Percentiles rank a stretch among this genome's conserved stretches.
phyloP scores from a whole-genome alignment of 2,329 filamentous ascomycete genomes.

The Cryoendolithus antarcticus region DNA sequence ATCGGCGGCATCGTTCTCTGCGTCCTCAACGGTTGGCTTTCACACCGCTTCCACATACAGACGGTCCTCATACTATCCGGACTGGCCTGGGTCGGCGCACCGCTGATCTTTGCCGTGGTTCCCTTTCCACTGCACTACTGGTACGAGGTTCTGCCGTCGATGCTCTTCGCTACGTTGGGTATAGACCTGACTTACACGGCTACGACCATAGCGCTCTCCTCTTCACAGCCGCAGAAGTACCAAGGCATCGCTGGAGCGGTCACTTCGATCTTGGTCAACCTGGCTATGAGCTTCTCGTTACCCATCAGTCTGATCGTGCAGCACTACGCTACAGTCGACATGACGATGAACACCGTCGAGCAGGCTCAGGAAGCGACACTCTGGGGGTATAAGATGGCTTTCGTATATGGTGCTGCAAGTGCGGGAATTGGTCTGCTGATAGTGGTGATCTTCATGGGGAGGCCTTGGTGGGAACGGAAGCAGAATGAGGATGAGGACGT shows the following conservation, averaged over 20 bases:
- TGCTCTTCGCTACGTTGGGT: slow-evolving; percentile 24
- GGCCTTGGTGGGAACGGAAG: slow-evolving; percentile 12
- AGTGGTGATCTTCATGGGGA: slow-evolving; percentile 17
- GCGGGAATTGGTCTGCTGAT: slow-evolving; percentile 18
- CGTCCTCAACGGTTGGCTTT: slow-evolving; percentile 17
- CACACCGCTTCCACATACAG: slow-evolving; percentile 20
- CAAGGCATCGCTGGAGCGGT: slow-evolving; percentile 25
- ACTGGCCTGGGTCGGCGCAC: slow-evolving; percentile 23
- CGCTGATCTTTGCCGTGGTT: slow-evolving; percentile 22
- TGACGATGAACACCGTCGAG: not conserved
- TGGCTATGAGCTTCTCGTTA: slow-evolving; percentile 25
- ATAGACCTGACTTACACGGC: slow-evolving; percentile 26
- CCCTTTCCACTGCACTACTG: slow-evolving; percentile 22
- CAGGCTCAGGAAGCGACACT: slow-evolving; percentile 1
- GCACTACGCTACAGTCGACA: not conserved
- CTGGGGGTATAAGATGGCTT: slow-evolving; percentile 16
- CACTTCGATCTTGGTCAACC: slow-evolving; percentile 23
- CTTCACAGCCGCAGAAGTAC: slow-evolving; percentile 19
- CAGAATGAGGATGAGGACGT: slow-evolving; percentile 13
- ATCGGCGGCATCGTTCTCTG: slow-evolving; percentile 23
- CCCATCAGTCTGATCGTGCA: slow-evolving; percentile 21
- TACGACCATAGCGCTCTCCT: slow-evolving; percentile 20
- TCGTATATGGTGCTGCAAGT: slow-evolving; percentile 20
- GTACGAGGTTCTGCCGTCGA: slow-evolving; percentile 24
- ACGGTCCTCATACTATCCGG: slow-evolving; percentile 20